Base-by-base conservation (phyloP, 2,329 filamentous ascomycete species). In the Podosphaera xanthii region DNA sequence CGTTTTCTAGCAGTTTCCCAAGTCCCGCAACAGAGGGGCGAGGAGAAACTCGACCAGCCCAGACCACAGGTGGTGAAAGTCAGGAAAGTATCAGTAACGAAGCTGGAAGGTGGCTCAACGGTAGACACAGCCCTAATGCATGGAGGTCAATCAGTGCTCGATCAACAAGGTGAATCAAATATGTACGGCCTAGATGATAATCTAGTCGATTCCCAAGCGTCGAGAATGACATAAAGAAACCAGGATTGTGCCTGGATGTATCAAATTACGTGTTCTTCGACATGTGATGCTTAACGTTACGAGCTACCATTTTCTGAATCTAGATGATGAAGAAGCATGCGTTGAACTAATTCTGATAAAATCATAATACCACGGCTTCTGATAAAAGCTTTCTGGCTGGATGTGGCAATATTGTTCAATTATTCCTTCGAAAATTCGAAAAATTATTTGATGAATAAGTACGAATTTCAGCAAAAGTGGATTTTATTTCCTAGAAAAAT, bases 71-170 rank as follows among this genome's bases (percentile, higher is more conserved):
- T 66, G 71, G 79, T 72, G 69, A 65, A 7, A 89, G 84, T 65
- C 77, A 84, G 56, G 86, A 89, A 67, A 89, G 85, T 69, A 79
- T 87, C 69, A 79, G 62, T 57, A 59, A 67, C 40, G 68, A 69
- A 59, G 61, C 63, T 42, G 67, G 67, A 75, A 59, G 76, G 81
- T 63, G 78, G 84, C 59, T 77, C 65, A 83, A 82, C 65, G 86
- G 86, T 8, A 74, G 86, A 49, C 85, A 89, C 67, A 88, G 84
- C 65, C 86, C 86, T 2, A 86, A 90, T 70, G 86, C 86, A 12
- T 90, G 89, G 75, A 81, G 85, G 2, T 86, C 83, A 57, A 72
- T 90, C 30, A 69, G 67, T 65, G 67, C 66, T 8, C 66, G 67
- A 62, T 66, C 65, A 61, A 60, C 63, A 61, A 66, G 66, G 63